Base-by-base conservation (phyloP, 2,329 filamentous ascomycete species). In the Arthrobotrys sinensis region DNA sequence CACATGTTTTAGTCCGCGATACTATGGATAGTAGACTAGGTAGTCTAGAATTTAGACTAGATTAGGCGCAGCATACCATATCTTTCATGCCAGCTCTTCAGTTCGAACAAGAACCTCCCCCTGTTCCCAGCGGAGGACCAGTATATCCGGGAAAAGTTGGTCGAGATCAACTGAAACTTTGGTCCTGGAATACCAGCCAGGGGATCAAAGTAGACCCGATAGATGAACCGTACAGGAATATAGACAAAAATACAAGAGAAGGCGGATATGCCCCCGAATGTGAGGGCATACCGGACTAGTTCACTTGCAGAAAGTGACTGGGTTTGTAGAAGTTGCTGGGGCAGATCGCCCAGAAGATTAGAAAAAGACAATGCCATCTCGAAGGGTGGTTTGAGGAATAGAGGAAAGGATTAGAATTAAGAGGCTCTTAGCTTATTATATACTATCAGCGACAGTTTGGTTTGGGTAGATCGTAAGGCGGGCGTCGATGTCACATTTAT, bases 171-270 rank as follows among this genome's bases (percentile, higher is more conserved):
- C 81, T 83, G 83, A 6, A 85, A 79, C 55, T 81, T 83, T 2
- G 84, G 83, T 8, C 84, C 84, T 0, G 84, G 84, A 28, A 85
- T 81, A 2, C 71, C 67, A 7, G 82, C 79, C 5, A 85, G 79
- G 0, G 84, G 83, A 66, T 85, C 82, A 19, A 84, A 79, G 38
- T 81, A 81, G 7, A 84, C 62, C 64, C 81, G 80, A 70, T 83
- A 83, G 46, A 84, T 43, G 32, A 79, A 72, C 6, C 62, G 16
- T 6, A 71, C 28, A 1, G 53, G 62, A 10, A 73, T 19, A 50
- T 64, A 66, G 4, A 53, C 12, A 24, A 68, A 40, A 62, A 70
- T 5, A 38, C 62, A 71, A 5, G 60, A 60, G 7, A 60, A 43
- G 1, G 36, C 21, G 10, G 19, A 43, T 24, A 34, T 36, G 8